Evolutionary conservation across 352 stramenopile genomes (phyloP), one percentile per base, ranked within the genome.

Genomic region (Phytopythium kandeliae): DNA sequence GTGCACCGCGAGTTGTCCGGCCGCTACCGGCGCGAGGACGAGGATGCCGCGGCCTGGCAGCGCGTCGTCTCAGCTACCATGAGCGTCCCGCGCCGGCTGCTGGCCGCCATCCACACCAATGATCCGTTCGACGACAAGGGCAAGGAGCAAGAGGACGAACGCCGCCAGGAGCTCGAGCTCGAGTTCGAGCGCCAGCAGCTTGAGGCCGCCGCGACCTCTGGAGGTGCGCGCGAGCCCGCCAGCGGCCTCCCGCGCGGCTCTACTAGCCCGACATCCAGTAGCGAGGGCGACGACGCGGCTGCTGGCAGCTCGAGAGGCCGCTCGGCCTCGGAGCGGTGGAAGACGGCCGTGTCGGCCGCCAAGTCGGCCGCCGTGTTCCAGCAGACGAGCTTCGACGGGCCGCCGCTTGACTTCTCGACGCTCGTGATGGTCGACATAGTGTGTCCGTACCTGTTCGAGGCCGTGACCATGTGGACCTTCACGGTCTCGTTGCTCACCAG

Each of bases 381-480:
- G 55, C 84, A 75, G 42, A 92, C 82, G 33, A 68, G 75, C 46
- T 92, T 92, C 51, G 81, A 92, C 21, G 84, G 81, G 6, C 84
- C 81, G 13, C 79, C 77, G 33, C 65, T 92, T 28, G 84, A 92
- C 49, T 92, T 89, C 36, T 89, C 81, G 12, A 95, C 84, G 42
- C 77, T 95, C 16, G 80, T 95, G 33, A 65, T 92, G 19, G 84
- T 86, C 17, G 84, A 95, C 53, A 56, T 95, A n/a, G 36, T 95
- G 26, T 95, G 84, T 37, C 84, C 84, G 15, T 63, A 89, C 17
- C 38, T 92, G 12, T 95, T 95, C 48, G 84, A 95, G 47, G 25
- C 89, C 51, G 65, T 81, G 48, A 95, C 84, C 34, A 50, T 92
- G 35, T 86, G 66, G 66, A 80, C 51, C 10, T 94, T 92, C 28